Base-by-base conservation (phyloP, 1,284 basidiomycete genomes). In the Leucoagaricus sp. region DNA sequence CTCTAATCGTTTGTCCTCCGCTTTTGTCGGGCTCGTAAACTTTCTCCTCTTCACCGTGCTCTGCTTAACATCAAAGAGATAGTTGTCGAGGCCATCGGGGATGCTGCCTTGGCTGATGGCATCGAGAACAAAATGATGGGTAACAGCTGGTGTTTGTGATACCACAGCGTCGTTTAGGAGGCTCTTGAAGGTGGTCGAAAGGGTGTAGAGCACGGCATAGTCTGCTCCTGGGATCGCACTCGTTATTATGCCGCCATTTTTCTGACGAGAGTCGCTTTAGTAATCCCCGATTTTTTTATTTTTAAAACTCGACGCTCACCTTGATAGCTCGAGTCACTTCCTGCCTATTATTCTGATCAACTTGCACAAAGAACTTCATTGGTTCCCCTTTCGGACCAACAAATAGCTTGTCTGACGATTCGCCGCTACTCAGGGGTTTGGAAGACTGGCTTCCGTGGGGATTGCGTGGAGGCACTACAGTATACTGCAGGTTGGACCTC, bases 211-310 rank as follows among this genome's bases (percentile, higher is more conserved):
- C 28, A 90, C 76, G 13, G 79, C 77, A 64, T 81, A 86, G 62
- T 85, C 79, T 4, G 87, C 86, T 15, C 74, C 70, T 4, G 69
- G 63, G n/a, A 80, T 75, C 40, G 78, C 75, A 15, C 75, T 72
- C 6, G 75, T 75, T 41, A 88, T 81, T 59, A 66, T 75, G 12
- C 88, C 87, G 6, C 84, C 85, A 58, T 85, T 75, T 78, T 77
- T 84, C 87, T 89, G 17, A n/a, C n/a, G n/a, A n/a, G n/a, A n/a
- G n/a, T n/a, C n/a, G n/a, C n/a, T n/a, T n/a, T n/a, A n/a, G n/a
- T n/a, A n/a, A n/a, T n/a, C n/a, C n/a, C n/a, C n/a, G n/a, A n/a
- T 21, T 12, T 21, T 6, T 21, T 3, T 12, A 19, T 25, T 7
- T 23, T 23, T 9, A 25, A 54, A 50, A n/a, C n/a, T n/a, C 33